phyloP scores from a whole-genome alignment of 371 early-diverging fungal genomes.

The Entomophthora muscae region DNA sequence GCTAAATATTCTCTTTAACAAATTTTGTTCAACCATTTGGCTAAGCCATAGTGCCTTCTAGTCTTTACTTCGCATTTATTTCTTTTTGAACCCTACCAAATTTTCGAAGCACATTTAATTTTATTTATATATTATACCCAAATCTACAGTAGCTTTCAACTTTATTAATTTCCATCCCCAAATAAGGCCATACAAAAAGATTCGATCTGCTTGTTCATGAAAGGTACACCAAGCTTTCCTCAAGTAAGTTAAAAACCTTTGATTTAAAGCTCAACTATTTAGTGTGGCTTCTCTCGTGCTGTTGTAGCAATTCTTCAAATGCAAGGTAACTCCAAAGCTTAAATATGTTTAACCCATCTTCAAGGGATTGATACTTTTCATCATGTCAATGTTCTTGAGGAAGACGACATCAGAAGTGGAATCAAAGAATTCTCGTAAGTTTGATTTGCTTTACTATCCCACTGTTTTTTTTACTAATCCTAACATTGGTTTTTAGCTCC shows the following conservation, averaged over 20 bases:
- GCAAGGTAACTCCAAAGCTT: slow-evolving; percentile 55
- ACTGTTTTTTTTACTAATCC: neutral
- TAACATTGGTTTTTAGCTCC: slow-evolving; percentile 24
- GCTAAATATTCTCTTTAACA: no score
- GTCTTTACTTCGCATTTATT: no score
- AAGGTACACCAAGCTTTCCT: slow-evolving; percentile 82
- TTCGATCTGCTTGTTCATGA: slow-evolving; percentile 78
- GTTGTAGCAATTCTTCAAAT: slow-evolving; percentile 75
- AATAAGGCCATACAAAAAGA: neutral
- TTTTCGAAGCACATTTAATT: no score
- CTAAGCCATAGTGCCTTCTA: no score
- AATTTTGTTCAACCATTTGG: no score
- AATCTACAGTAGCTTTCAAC: no score
- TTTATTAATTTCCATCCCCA: no score
- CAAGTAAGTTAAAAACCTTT: slow-evolving; percentile 36
- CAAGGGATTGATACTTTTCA: slow-evolving; percentile 52
- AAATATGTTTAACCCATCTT: neutral
- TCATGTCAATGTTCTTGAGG: slow-evolving; percentile 73
- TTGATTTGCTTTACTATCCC: neutral
- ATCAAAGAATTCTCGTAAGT: slow-evolving; percentile 83
- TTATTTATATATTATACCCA: no score
- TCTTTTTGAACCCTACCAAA: no score
- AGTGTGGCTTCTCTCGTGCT: slow-evolving; percentile 88
- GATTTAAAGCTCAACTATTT: no score
- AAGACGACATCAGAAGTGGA: slow-evolving; percentile 73